These are phyloP conservation scores for Blastomyces parvus DNA, from an alignment of 2,329 filamentous ascomycete species.

Conservation along the genomic window DNA sequence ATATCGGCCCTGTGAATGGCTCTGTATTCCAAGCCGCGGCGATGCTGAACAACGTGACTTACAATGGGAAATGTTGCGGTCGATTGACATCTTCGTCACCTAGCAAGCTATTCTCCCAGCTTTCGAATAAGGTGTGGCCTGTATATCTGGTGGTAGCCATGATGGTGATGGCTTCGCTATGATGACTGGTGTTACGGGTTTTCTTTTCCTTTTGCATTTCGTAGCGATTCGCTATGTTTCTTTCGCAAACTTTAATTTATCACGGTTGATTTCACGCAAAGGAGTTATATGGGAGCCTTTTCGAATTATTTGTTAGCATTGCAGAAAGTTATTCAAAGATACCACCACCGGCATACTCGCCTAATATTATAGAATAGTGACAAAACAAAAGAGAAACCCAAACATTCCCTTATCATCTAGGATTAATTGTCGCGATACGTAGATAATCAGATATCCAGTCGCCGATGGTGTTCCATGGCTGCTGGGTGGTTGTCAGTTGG, in stretches of 20 bases:
- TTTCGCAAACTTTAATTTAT: background rate
- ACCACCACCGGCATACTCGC: background rate
- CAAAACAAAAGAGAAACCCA: background rate
- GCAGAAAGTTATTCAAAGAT: background rate
- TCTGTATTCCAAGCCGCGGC: constrained; percentile 70
- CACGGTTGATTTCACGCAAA: background rate
- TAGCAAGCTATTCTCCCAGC: background rate
- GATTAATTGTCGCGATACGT: background rate
- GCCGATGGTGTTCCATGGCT: background rate
- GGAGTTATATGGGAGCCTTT: background rate
- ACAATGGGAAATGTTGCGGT: constrained; percentile 40
- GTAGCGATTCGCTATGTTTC: background rate
- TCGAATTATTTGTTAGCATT: background rate
- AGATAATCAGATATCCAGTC: background rate
- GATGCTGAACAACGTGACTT: constrained; percentile 62
- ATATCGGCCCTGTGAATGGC: constrained; percentile 56
- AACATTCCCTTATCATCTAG: background rate
- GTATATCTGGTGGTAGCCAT: background rate
- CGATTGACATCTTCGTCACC: background rate
- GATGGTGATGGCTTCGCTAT: background rate
- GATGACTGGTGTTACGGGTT: background rate
- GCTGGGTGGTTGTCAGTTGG: background rate
- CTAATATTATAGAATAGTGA: background rate
- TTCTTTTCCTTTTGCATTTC: background rate
- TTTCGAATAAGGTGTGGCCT: background rate